phyloP scores from a whole-genome alignment of 176 grass and related monocot genomes.

The Eleusine coracana region DNA sequence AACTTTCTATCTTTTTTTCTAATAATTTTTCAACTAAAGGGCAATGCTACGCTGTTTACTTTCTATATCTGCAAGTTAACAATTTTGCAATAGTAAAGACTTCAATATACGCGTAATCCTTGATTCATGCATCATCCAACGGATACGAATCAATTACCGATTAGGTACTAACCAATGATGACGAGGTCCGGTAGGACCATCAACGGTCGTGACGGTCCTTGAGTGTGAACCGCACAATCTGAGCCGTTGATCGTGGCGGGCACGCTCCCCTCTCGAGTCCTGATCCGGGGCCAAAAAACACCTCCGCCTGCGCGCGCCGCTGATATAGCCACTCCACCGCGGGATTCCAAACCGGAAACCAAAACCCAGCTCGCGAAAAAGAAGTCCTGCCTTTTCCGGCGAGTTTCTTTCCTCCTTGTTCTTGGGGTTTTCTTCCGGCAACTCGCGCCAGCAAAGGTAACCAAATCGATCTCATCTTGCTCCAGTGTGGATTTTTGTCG shows the following conservation, averaged over 20 bases:
- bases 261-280: too few relatives aligned
- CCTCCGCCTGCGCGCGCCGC: background rate
- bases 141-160: background rate
- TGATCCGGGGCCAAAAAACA: background rate
- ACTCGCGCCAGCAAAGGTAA: background rate
- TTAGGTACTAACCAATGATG: too few relatives aligned
- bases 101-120: too few relatives aligned
- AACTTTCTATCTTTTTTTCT: too few relatives aligned
- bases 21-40: too few relatives aligned
- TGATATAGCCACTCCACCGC: background rate
- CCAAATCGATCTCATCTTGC: background rate
- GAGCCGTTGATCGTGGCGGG: background rate
- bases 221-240: background rate
- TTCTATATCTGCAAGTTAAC: too few relatives aligned
- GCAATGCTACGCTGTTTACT: too few relatives aligned
- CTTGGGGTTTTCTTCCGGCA: background rate
- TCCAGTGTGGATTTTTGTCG: background rate
- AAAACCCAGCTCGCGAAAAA: background rate
- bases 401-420: background rate
- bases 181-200: background rate
- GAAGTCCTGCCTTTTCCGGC: background rate
- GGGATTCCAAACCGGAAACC: background rate
- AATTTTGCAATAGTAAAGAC: too few relatives aligned
- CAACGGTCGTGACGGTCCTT: background rate
- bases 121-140: background rate